Evolutionary conservation across 2,329 filamentous ascomycete genomes (phyloP).

Genomic region (Thielaviopsis populi): DNA sequence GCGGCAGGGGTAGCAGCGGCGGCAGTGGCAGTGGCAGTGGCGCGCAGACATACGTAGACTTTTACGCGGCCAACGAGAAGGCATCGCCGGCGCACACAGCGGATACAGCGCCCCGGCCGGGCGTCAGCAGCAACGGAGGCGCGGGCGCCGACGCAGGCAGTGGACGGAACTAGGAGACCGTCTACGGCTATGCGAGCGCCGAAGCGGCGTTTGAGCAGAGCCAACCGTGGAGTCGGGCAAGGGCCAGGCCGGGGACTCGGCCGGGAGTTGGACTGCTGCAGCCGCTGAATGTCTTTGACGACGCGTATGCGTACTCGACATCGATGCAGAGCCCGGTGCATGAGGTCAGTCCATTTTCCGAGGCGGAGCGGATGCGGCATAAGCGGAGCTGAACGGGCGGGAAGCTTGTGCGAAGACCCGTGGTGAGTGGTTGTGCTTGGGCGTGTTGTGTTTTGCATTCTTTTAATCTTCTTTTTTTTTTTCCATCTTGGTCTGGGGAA

Average conservation of each 20-base stretch:
- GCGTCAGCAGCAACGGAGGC: background rate
- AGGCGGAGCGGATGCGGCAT: conserved; percentile 3
- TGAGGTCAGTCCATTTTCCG: conserved; percentile 12
- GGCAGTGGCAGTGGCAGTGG: no score
- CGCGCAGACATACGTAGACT: no score
- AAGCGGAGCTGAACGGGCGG: background rate
- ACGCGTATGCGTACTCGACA: conserved; percentile 13
- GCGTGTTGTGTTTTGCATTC: background rate
- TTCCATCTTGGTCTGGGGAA: no score
- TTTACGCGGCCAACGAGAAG: conserved; percentile 11
- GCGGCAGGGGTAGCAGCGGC: background rate
- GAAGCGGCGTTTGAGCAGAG: background rate
- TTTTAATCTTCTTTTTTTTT: no score
- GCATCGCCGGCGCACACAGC: background rate
- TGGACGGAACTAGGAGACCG: conserved; percentile 6
- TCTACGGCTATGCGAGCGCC: conserved; percentile 4
- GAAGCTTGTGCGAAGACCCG: no score
- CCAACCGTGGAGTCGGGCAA: background rate
- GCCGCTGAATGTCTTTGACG: conserved; percentile 7
- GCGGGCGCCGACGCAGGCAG: background rate
- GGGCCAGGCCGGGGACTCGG: background rate
- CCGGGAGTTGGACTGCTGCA: background rate
- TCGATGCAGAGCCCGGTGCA: conserved; percentile 15
- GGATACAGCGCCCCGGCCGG: background rate
- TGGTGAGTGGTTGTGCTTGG: background rate